Evolutionary conservation across 2,329 filamentous ascomycete species (phyloP), one percentile per base, ranked within the genome.

Genomic region (Cytospora piceicola): DNA sequence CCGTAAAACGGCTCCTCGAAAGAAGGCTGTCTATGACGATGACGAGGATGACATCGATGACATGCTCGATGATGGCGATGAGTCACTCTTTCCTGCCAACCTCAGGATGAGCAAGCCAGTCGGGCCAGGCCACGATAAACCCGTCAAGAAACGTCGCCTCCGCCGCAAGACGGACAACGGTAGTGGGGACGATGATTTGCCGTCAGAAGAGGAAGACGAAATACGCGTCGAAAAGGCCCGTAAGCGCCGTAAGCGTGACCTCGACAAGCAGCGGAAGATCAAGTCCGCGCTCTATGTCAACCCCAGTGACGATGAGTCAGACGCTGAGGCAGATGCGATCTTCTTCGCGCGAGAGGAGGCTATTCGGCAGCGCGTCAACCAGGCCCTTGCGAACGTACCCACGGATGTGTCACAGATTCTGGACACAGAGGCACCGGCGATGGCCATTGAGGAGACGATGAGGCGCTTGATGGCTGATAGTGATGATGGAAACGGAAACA

Each of bases 251-350:
- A 82, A 88, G 61, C 90, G 86, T 70, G 89, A 96, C 70, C 80
- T 86, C n/a, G 92, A 94, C 72, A 93, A 93, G 77, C 84, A 88
- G 58, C 82, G 82, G 36, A 91, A 90, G 74, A 90, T 95, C 78
- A 98, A 97, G 81, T 96, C 91, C 72, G 88, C 89, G 29, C 78
- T 94, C 49, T 94, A 88, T 72, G 90, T 99, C 59, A 86, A 90
- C 65, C 88, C 90, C 46, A 93, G 90, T 70, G 95, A 98, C 74
- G 95, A 98, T 61, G 93, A 97, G 71, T 89, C 85, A n/a, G 93
- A 97, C 72, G 92, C 93, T 56, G 85, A 87, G 64, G 86, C 91
- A 20, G 82, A 83, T 58, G 77, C 81, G 27, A 87, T 85, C 24
- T 97, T 97, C 77, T 97, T 94, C 77, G 88, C 84, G 2, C 83